A percentile compares a stretch with the other conserved stretches of the same genome.
phyloP scores from a whole-genome alignment of 768 basidiomycete species.

The Hortiboletus campestris region DNA sequence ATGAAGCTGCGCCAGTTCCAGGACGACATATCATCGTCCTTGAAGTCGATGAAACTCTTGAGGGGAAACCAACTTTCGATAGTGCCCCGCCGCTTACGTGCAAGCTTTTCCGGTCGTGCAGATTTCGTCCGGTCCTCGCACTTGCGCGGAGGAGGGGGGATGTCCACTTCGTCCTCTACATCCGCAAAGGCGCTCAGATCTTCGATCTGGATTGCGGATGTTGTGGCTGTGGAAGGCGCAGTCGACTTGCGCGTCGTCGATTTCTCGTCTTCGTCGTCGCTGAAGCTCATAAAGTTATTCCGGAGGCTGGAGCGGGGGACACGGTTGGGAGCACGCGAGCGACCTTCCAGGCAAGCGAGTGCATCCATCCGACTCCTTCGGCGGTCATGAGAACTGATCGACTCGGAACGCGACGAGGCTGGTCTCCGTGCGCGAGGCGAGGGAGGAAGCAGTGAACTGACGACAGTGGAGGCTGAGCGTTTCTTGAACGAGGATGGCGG shows the following conservation, averaged over 20 bases:
- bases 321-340: constrained; percentile 28
- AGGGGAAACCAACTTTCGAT: constrained; percentile 53
- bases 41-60: constrained; percentile 64
- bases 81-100: constrained; percentile 40
- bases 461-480: constrained; percentile 17
- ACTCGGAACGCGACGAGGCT: constrained; percentile 28
- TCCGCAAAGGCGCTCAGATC: constrained; percentile 28
- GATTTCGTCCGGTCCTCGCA: constrained; percentile 12
- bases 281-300: constrained; percentile 66
- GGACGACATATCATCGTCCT: constrained; percentile 43
- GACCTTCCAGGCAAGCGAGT: constrained; percentile 64
- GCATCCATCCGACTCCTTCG: constrained; percentile 55
- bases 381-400: constrained; percentile 47
- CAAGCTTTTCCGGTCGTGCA: constrained; percentile 8
- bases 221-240: not conserved
- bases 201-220: constrained; percentile 14
- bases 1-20: constrained; percentile 67
- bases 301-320: constrained; percentile 19
- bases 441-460: constrained; percentile 17
- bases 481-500: constrained; percentile 2
- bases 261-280: constrained; percentile 58
- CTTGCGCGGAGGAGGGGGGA: constrained; percentile 15
- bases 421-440: constrained; percentile 12
- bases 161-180: constrained; percentile 32
- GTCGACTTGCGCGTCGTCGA: not conserved